Percentiles rank a stretch among this genome's conserved stretches.
phyloP scores from a whole-genome alignment of 768 basidiomycete species.

The Hygrophoropsis aurantiaca region DNA sequence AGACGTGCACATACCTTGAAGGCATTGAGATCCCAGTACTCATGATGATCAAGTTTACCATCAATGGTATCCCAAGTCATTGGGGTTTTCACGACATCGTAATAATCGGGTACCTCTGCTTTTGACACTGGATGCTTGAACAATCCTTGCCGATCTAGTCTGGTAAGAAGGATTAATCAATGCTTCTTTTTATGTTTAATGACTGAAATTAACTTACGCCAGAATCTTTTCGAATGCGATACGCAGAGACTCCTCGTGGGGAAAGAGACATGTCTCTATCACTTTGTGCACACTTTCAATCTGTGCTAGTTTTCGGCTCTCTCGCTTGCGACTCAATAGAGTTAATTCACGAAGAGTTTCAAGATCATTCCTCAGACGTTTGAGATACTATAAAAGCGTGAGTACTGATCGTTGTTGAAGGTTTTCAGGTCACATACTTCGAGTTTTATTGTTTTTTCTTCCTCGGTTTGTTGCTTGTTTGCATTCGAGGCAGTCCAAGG shows the following conservation, averaged over 20 bases:
- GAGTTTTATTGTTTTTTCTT: slow-evolving; percentile 79
- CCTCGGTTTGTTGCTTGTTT: slow-evolving; percentile 67
- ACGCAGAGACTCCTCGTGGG: slow-evolving; percentile 60
- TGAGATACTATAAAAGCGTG: slow-evolving; percentile 43
- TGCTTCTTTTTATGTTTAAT: background rate
- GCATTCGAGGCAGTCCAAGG: slow-evolving; percentile 89
- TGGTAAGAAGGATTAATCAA: slow-evolving; percentile 34
- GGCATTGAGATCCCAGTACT: slow-evolving; percentile 74
- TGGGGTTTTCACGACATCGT: slow-evolving; percentile 78
- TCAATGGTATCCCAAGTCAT: slow-evolving; percentile 90
- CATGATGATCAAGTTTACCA: slow-evolving; percentile 73
- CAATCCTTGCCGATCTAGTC: slow-evolving; percentile 68
- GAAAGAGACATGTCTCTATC: slow-evolving; percentile 63
- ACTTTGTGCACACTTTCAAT: slow-evolving; percentile 66
- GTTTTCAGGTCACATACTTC: slow-evolving; percentile 49
- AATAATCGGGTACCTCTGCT: slow-evolving; percentile 85
- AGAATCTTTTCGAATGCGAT: slow-evolving; percentile 69
- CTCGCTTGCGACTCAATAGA: slow-evolving; percentile 71
- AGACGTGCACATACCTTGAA: slow-evolving; percentile 58
- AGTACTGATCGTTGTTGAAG: background rate
- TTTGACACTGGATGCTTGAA: slow-evolving; percentile 85
- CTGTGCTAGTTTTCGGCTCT: slow-evolving; percentile 74
- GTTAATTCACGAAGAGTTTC: slow-evolving; percentile 66
- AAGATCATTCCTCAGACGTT: slow-evolving; percentile 73
- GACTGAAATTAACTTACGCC: slow-evolving; percentile 44